These are phyloP conservation scores for Dendrobium catenatum DNA, from an alignment of 106 monocot genomes.

Conservation along the genomic window DNA sequence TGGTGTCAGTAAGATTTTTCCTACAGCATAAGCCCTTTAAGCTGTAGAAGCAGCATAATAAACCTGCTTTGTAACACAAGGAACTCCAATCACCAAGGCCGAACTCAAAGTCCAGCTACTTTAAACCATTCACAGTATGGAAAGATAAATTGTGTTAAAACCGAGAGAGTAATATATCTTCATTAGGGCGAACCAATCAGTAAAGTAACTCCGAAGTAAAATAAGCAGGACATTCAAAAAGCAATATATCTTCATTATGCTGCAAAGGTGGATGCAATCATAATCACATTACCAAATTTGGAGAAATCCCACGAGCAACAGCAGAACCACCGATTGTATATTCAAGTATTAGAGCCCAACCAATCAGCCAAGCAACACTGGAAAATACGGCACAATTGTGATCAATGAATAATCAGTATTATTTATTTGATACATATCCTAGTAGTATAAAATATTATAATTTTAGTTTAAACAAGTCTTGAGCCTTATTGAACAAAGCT, in stretches of 20 bases:
- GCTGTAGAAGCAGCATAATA: neutral
- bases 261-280: neutral
- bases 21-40: neutral
- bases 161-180: neutral
- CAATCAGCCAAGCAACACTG: slow-evolving; percentile 96
- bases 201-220: neutral
- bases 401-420: neutral
- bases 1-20: neutral
- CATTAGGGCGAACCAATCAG: neutral
- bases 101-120: neutral
- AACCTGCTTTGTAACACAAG: neutral
- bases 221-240: neutral
- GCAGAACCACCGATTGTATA: slow-evolving; percentile 95
- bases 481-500: neutral
- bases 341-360: slow-evolving; percentile 94
- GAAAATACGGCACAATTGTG: neutral
- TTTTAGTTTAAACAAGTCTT: neutral
- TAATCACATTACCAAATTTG: slow-evolving; percentile 58
- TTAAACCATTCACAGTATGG: neutral
- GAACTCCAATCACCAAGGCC: neutral
- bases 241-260: neutral
- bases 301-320: slow-evolving; percentile 93
- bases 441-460: neutral
- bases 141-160: neutral
- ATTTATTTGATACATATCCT: neutral